Percentiles rank a stretch among this genome's conserved stretches.
phyloP scores from a whole-genome alignment of 768 basidiomycete genomes.

The Termitomyces sp. region DNA sequence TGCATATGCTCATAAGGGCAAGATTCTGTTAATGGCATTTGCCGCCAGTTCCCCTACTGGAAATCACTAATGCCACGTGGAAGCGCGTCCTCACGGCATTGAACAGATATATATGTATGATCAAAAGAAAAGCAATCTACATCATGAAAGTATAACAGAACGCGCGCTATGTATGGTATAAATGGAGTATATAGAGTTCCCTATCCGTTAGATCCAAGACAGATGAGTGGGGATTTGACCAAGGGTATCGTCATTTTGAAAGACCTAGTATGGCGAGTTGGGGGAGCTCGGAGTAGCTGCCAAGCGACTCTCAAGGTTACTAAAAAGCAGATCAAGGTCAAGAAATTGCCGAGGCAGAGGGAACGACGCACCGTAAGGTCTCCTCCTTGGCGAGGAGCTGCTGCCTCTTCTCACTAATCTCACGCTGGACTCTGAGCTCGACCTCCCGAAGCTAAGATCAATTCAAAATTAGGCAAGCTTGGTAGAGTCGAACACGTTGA shows the following conservation, averaged over 20 bases:
- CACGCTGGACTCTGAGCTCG: conserved; percentile 80
- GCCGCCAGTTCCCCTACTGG: neutral
- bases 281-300: conserved; percentile 39
- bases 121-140: conserved; percentile 1
- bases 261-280: conserved; percentile 8
- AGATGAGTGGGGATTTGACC: neutral
- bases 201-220: conserved; percentile 14
- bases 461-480: neutral
- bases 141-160: neutral
- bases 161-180: conserved; percentile 7
- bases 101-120: neutral
- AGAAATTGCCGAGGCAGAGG: neutral
- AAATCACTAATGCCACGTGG: conserved; percentile 7
- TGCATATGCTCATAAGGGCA: conserved; percentile 27
- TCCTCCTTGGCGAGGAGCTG: conserved; percentile 85
- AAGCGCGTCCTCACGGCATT: neutral
- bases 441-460: conserved; percentile 66
- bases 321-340: conserved; percentile 14
- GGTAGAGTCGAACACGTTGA: neutral
- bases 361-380: conserved; percentile 51
- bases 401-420: conserved; percentile 84
- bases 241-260: conserved; percentile 5
- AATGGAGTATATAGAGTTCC: conserved; percentile 10
- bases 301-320: conserved; percentile 57
- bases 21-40: neutral